Base-by-base conservation (phyloP, 2,329 filamentous ascomycete genomes). In the Byssothecium circinans region DNA sequence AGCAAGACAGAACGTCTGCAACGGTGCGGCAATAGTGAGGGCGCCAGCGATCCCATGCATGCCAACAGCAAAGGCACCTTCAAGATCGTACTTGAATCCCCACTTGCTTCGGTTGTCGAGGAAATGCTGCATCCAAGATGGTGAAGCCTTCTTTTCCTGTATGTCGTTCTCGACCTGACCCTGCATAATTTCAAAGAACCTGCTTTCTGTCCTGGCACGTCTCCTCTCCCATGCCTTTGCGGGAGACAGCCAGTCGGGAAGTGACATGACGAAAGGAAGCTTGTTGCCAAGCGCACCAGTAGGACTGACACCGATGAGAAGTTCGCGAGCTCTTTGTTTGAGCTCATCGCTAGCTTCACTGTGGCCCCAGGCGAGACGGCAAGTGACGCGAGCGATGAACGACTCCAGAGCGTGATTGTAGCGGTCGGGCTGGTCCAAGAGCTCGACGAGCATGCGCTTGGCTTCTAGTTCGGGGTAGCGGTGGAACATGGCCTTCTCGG, bases 11-110 rank as follows among this genome's bases (percentile, higher is more conserved):
- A 76, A 77, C 3, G 67, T 73, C 52, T 76, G 73, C 71, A 77
- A 75, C 0, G 73, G 73, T 4, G 73, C 74, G 1, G 75, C 74
- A 27, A 76, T 75, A 2, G 74, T 77, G 7, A 77, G 57, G 18
- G 74, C 74, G 27, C 74, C 74, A 12, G 74, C 74, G 33, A 77
- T 75, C 4, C 73, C 74, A 43, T 75, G 72, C 75, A 77, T 76
- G 6, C 74, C 75, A 14, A 77, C 74, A 41, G 71, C 72, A 50
- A 72, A 76, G 2, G 74, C 73, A 6, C 73, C 74, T 51, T 77
- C 75, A 1, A 72, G 50, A n/a, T 75, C 72, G 23, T 71, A 70
- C 14, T 64, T 60, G 56, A 76, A 75, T 11, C 67, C 71, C 63
- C 69, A 75, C 39, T 67, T 66, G 40, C 56, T 58, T 41, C 68